phyloP scores from a whole-genome alignment of 1,139 yeast genomes.

The Williopsis jadinii region DNA sequence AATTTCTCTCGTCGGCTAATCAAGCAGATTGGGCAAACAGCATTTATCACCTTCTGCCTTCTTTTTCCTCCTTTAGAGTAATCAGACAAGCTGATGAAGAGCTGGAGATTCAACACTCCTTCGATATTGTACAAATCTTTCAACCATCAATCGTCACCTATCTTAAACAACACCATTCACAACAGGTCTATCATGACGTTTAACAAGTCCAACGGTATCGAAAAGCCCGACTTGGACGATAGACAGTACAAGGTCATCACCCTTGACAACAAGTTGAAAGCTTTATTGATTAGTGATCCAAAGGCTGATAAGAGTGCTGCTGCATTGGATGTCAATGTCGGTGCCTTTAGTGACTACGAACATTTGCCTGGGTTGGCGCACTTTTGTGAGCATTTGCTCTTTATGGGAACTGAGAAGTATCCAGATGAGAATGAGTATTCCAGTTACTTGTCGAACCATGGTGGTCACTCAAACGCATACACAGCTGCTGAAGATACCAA shows the following conservation, averaged over 20 bases:
- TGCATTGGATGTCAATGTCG: constrained; percentile 85
- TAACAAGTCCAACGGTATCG: constrained; percentile 24
- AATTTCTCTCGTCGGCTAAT: too few species aligned
- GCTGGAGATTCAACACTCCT: too few species aligned
- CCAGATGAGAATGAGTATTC: constrained; percentile 89
- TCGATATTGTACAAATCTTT: neutral
- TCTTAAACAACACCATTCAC: too few species aligned
- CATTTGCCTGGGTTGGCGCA: constrained; percentile 85
- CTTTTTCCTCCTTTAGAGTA: too few species aligned
- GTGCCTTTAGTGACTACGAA: constrained; percentile 76
- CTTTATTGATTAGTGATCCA: constrained; percentile 73
- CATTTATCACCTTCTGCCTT: too few species aligned
- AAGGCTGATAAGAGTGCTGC: constrained; percentile 91
- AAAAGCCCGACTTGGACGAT: constrained; percentile 68
- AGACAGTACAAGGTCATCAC: constrained; percentile 63
- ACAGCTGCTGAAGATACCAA: constrained; percentile 88
- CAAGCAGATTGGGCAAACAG: too few species aligned
- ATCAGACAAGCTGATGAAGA: too few species aligned
- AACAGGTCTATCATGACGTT: constrained; percentile 12
- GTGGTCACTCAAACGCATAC: constrained; percentile 71
- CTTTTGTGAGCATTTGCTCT: constrained; percentile 90
- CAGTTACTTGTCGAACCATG: constrained; percentile 65
- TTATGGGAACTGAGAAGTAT: constrained; percentile 94
- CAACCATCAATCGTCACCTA: neutral
- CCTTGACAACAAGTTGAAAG: constrained; percentile 64